A percentile compares a stretch with the other conserved stretches of the same genome.
These are phyloP conservation scores for Corchorus capsularis DNA, from an alignment of 345 rosid genomes.

Conservation along the genomic window DNA sequence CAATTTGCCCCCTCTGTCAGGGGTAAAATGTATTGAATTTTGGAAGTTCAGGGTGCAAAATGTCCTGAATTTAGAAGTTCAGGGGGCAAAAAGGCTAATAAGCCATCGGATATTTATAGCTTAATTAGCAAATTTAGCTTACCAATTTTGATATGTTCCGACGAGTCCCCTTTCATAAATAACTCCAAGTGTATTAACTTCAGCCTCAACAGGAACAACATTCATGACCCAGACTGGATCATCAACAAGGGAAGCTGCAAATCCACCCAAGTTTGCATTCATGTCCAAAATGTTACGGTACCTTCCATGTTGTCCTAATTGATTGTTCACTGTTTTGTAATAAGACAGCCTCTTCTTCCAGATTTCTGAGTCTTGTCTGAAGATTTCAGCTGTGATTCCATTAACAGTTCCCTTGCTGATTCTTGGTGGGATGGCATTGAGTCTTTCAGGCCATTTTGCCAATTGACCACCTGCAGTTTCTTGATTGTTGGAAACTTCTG, in stretches of 20 bases:
- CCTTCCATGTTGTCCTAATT: slow-evolving; percentile 47
- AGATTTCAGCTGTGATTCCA: slow-evolving; percentile 46
- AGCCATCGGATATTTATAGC: too few species aligned
- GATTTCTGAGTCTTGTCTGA: slow-evolving; percentile 33
- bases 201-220: slow-evolving; percentile 52
- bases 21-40: too few species aligned
- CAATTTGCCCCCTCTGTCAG: too few species aligned
- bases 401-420: slow-evolving; percentile 42
- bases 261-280: slow-evolving; percentile 66
- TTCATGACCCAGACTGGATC: slow-evolving; percentile 76
- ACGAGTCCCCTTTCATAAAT: slow-evolving; percentile 63
- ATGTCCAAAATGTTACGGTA: slow-evolving; percentile 67
- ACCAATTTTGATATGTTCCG: slow-evolving; percentile 74
- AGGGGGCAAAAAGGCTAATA: too few species aligned
- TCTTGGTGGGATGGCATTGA: slow-evolving; percentile 62
- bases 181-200: slow-evolving; percentile 55
- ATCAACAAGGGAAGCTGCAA: slow-evolving; percentile 57
- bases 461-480: slow-evolving; percentile 54
- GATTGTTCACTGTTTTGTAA: slow-evolving; percentile 54
- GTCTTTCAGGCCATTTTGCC: slow-evolving; percentile 59
- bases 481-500: slow-evolving; percentile 38
- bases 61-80: too few species aligned
- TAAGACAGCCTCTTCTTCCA: slow-evolving; percentile 55
- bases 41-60: too few species aligned
- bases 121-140: not conserved